A percentile compares a stretch with the other conserved stretches of the same genome.
Evolutionary conservation across 108 stramenopile species (phyloP).

Genomic region (Conticribra weissflogii): DNA sequence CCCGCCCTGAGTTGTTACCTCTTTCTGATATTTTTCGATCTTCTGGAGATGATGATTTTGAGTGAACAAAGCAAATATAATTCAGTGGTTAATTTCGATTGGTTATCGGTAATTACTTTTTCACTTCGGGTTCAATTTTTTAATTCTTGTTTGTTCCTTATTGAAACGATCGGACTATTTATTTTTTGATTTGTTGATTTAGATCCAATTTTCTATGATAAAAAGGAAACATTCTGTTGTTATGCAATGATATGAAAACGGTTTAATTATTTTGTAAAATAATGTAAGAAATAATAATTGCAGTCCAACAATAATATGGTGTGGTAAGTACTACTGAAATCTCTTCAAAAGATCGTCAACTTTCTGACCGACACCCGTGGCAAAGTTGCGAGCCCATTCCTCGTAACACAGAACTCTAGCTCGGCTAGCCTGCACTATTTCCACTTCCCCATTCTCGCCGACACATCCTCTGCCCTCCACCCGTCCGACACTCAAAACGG

Average conservation of each 20-base stretch:
- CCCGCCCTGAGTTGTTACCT: constrained; percentile 55
- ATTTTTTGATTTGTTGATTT: no score
- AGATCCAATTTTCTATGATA: no score
- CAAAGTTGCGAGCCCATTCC: constrained; percentile 24
- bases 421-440: constrained; percentile 26
- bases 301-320: neutral
- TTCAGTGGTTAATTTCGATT: no score
- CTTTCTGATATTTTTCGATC: constrained; percentile 52
- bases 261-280: no score
- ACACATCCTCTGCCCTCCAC: neutral
- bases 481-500: constrained; percentile 31
- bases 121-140: no score
- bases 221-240: no score
- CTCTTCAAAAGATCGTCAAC: constrained; percentile 1
- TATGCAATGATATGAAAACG: no score
- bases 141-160: no score
- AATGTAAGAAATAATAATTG: no score
- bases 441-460: neutral
- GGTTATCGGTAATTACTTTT: no score
- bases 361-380: neutral
- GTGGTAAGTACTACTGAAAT: neutral
- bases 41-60: neutral
- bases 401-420: constrained; percentile 26
- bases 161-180: no score
- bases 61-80: no score